These are phyloP conservation scores for Cryphonectria naterciae DNA, from an alignment of 2,329 filamentous ascomycete species.

Conservation along the genomic window DNA sequence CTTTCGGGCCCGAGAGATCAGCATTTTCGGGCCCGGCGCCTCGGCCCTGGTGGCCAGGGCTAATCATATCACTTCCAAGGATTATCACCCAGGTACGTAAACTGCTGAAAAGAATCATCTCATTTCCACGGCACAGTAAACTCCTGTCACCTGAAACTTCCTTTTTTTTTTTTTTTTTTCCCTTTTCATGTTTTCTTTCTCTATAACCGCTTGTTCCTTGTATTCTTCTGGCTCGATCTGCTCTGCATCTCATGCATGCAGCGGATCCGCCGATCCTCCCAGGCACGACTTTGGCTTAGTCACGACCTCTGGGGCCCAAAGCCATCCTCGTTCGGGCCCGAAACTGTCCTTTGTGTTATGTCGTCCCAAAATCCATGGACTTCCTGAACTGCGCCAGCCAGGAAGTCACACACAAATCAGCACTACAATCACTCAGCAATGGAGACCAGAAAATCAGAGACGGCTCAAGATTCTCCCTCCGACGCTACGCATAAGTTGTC, in stretches of 20 bases:
- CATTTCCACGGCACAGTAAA: conserved; percentile 27
- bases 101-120: conserved; percentile 45
- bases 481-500: background rate
- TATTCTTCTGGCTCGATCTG: conserved; percentile 10
- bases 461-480: background rate
- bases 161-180: background rate
- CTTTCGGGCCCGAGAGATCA: conserved; percentile 1
- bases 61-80: background rate
- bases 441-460: background rate
- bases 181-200: too few species aligned
- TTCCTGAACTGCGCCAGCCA: background rate
- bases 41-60: background rate
- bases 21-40: conserved; percentile 4
- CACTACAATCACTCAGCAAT: background rate
- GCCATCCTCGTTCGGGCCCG: background rate
- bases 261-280: background rate
- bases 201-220: conserved; percentile 2
- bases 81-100: conserved; percentile 49
- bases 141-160: background rate
- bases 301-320: background rate
- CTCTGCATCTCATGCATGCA: conserved; percentile 27
- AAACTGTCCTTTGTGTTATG: background rate
- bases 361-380: background rate
- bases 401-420: background rate
- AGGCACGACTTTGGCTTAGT: background rate